phyloP scores from a whole-genome alignment of 108 stramenopile species.

The Discostella stelligeroides region DNA sequence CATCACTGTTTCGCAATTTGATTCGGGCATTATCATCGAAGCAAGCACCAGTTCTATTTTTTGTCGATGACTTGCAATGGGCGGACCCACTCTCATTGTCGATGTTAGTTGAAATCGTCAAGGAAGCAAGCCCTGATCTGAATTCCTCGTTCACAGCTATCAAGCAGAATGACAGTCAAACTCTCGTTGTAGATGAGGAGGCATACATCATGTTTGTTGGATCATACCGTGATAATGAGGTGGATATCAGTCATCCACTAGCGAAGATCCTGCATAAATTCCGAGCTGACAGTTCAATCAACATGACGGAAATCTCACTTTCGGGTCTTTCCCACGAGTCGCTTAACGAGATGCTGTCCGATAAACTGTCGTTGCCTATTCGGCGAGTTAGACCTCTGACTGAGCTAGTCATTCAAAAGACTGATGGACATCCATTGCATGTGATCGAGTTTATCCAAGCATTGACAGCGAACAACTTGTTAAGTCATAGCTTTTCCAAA shows the following conservation, averaged over 20 bases:
- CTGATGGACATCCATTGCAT: constrained; percentile 27
- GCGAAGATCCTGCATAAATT: constrained; percentile 11
- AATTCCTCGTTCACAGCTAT: not conserved
- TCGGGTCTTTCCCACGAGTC: constrained; percentile 13
- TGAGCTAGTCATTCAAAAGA: constrained; percentile 26
- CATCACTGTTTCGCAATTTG: constrained; percentile 24
- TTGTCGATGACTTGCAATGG: constrained; percentile 74
- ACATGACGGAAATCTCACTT: constrained; percentile 21
- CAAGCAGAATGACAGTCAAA: not conserved
- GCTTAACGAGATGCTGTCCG: constrained; percentile 27
- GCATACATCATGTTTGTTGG: constrained; percentile 45
- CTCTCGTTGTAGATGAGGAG: not conserved
- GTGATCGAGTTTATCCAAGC: constrained; percentile 28
- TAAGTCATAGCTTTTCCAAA: constrained; percentile 25
- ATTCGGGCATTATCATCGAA: constrained; percentile 13
- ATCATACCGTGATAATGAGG: constrained; percentile 57
- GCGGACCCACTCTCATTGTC: constrained; percentile 54
- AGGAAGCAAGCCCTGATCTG: constrained; percentile 21
- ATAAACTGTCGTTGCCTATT: constrained; percentile 18
- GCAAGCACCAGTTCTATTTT: constrained; percentile 27
- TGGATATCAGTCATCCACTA: constrained; percentile 23
- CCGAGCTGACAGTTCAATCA: constrained; percentile 9
- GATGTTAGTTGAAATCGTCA: constrained; percentile 45
- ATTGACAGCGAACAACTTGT: constrained; percentile 17
- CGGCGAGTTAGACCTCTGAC: constrained; percentile 24